Percentiles rank a stretch among this genome's conserved stretches.
phyloP scores from a whole-genome alignment of 805 yeast species.

The Metschnikowia similis region DNA sequence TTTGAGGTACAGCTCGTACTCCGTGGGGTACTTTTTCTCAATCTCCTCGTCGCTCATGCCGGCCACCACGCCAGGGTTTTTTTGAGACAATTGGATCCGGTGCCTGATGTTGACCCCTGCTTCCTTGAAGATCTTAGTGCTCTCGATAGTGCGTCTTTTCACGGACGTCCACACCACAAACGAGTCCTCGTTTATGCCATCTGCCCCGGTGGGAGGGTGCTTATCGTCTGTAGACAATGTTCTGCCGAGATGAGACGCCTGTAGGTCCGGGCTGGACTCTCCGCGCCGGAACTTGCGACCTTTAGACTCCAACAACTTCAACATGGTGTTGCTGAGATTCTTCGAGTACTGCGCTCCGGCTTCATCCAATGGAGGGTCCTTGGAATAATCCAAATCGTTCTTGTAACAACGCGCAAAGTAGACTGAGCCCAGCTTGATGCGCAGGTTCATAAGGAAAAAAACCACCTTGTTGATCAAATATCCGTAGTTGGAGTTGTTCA shows the following conservation, averaged over 20 bases:
- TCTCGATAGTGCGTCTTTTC: slow-evolving; percentile 74
- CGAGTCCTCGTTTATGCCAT: slow-evolving; percentile 56
- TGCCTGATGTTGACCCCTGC: slow-evolving; percentile 63
- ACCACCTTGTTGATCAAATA: slow-evolving; percentile 88
- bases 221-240: slow-evolving; percentile 33
- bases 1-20: slow-evolving; percentile 54
- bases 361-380: slow-evolving; percentile 79
- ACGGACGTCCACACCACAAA: slow-evolving; percentile 95
- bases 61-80: slow-evolving; percentile 86
- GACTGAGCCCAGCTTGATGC: slow-evolving; percentile 84
- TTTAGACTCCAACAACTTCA: slow-evolving; percentile 30
- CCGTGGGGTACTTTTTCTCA: slow-evolving; percentile 57
- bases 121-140: slow-evolving; percentile 65
- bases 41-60: slow-evolving; percentile 62
- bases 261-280: not conserved
- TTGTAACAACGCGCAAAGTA: slow-evolving; percentile 81
- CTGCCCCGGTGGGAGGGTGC: slow-evolving; percentile 47
- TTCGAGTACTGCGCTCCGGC: slow-evolving; percentile 67
- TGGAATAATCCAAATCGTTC: slow-evolving; percentile 54
- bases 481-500: slow-evolving; percentile 80
- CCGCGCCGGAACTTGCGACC: slow-evolving; percentile 22
- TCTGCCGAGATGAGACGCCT: slow-evolving; percentile 6
- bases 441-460: slow-evolving; percentile 85
- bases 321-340: slow-evolving; percentile 55
- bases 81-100: slow-evolving; percentile 78